Base-by-base conservation (phyloP, 192 early-diverging fungal species). In the Lobosporangium transversale region DNA sequence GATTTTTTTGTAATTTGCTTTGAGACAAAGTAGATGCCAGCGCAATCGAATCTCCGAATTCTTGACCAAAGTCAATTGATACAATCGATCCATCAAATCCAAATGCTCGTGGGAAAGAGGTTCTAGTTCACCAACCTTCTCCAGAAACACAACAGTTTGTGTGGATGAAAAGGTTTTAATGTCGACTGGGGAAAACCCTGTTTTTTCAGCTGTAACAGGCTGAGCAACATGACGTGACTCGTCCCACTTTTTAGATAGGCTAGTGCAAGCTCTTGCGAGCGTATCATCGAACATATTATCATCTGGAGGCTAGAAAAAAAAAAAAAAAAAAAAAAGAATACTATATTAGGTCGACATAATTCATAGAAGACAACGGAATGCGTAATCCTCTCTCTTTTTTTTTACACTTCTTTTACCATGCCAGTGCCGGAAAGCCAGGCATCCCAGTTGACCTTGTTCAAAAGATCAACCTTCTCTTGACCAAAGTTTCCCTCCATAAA, bases 21-120 rank as follows among this genome's bases (percentile, higher is more conserved):
- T 80, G 23, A 98, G 81, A 53, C 91, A 90, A 23, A 97, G 48
- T 66, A 84, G 59, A 63, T 92, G 91, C 95, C 95, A 98, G 49
- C 92, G 83, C 78, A 93, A 91, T 21, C 88, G 80, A 66, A 98
- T 89, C 76, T 99, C 97, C 44, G 89, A 85, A 81, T 99, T 99
- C 66, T 80, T 82, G 50, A 88, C 81, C 18, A 40, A 45, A 15
- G 92, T 87, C 53, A 96, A 80, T 18, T 81, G n/a, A 78, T 97
- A 98, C 18, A 88, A 49, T 52, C 79, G 48, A 66, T 95, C 93
- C 82, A 98, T 82, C 26, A 78, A 75, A 7, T 68, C 83, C 40
- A 98, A 71, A 27, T 84, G 79, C 26, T 63, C 50, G 44, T 89
- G 81, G 15, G 87, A 76, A 17, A 94, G 79, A 20, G 68, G 68